Percentiles rank a stretch among this genome's conserved stretches.
Conservation (phyloP, 208 protist genomes). For the Acanthamoeba triangularis region DNA sequence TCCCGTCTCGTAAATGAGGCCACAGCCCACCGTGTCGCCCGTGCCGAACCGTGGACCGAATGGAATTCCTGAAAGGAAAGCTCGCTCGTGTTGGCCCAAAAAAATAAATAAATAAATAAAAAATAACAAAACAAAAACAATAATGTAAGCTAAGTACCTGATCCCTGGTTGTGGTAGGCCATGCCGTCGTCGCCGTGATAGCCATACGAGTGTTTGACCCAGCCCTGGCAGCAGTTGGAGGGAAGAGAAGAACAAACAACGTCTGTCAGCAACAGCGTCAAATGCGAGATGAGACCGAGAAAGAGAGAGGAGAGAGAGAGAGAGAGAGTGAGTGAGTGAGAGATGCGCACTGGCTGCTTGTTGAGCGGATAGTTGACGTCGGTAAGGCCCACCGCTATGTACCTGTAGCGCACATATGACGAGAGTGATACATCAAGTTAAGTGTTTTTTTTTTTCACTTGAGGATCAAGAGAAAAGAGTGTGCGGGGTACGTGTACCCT, state of each 20-base stretch:
- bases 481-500: not conserved
- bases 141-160: too few species aligned
- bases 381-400: constrained; percentile 66
- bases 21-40: constrained; percentile 71
- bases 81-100: too few species aligned
- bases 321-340: too few species aligned
- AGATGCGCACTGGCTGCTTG: constrained; percentile 70
- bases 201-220: constrained; percentile 74
- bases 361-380: constrained; percentile 63
- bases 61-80: constrained; percentile 62
- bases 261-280: not conserved
- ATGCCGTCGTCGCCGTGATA: constrained; percentile 72
- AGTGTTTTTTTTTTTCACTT: too few species aligned
- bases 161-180: constrained; percentile 76
- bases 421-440: not conserved
- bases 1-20: constrained; percentile 62
- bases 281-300: too few species aligned
- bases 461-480: too few species aligned
- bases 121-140: too few species aligned
- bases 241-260: not conserved
- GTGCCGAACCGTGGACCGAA: constrained; percentile 75
- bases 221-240: not conserved
- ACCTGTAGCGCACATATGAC: not conserved
- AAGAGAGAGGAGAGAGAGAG: too few species aligned
- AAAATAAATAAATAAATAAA: too few species aligned